Conservation (phyloP, 2,329 filamentous ascomycete genomes). For the Trichoderma polysporum region DNA sequence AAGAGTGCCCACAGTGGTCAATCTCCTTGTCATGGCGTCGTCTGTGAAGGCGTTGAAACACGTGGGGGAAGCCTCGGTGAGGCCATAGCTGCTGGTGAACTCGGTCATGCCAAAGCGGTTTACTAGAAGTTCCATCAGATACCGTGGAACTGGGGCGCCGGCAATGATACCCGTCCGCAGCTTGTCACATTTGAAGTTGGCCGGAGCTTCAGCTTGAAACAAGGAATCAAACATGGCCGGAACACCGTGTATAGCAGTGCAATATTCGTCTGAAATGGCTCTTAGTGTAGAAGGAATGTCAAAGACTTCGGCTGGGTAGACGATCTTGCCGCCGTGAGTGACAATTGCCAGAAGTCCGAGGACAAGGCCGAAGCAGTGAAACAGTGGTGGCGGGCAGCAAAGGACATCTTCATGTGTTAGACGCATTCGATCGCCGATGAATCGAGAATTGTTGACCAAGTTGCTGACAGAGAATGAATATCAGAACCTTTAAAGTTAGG, state of each 20-base stretch:
- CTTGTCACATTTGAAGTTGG: constrained; percentile 46
- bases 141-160: constrained; percentile 71
- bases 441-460: constrained; percentile 64
- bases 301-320: constrained; percentile 75
- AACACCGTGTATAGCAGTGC: constrained; percentile 77
- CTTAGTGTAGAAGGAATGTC: constrained; percentile 64
- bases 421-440: constrained; percentile 72
- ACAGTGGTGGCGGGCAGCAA: constrained; percentile 80
- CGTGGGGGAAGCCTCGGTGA: constrained; percentile 77
- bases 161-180: constrained; percentile 78
- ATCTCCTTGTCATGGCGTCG: constrained; percentile 64
- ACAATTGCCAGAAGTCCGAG: constrained; percentile 70
- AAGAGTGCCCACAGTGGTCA: constrained; percentile 72
- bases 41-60: constrained; percentile 79
- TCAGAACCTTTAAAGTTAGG: neutral
- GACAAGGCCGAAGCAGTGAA: constrained; percentile 83
- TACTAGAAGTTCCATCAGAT: constrained; percentile 72
- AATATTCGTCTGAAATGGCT: constrained; percentile 65
- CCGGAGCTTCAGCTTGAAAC: constrained; percentile 46
- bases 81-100: constrained; percentile 68
- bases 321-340: constrained; percentile 73
- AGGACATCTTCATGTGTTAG: constrained; percentile 66
- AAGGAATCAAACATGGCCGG: constrained; percentile 80
- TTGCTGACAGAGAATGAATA: constrained; percentile 41
- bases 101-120: constrained; percentile 72